phyloP scores from a whole-genome alignment of 768 basidiomycete genomes.

The Amylocystis lapponica region DNA sequence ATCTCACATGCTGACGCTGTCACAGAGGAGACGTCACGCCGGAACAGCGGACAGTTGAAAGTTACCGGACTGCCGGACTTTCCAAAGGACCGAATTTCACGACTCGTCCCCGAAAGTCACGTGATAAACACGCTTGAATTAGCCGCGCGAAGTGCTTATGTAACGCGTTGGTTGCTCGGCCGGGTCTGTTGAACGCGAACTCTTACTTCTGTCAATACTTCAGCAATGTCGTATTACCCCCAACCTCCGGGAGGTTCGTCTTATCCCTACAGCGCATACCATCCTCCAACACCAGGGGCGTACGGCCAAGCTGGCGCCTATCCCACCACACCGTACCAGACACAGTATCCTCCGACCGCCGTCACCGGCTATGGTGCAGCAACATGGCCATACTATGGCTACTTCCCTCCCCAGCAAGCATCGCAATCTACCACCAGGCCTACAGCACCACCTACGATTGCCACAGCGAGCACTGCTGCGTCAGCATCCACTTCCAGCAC shows the following conservation, averaged over 20 bases:
- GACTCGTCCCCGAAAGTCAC: no score
- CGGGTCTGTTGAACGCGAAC: background rate
- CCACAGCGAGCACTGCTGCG: conserved; percentile 25
- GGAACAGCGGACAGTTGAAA: no score
- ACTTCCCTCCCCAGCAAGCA: conserved; percentile 29
- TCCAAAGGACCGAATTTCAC: no score
- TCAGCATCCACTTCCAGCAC: conserved; percentile 22
- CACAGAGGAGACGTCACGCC: no score
- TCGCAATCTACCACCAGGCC: conserved; percentile 12
- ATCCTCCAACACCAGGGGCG: conserved; percentile 16
- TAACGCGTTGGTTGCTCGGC: no score
- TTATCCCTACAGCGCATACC: conserved; percentile 64
- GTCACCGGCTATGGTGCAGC: conserved; percentile 57
- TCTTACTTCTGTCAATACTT: background rate
- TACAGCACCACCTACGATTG: conserved; percentile 16
- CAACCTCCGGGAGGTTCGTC: conserved; percentile 43
- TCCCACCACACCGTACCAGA: conserved; percentile 22
- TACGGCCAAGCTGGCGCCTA: conserved; percentile 17
- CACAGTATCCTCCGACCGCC: conserved; percentile 50
- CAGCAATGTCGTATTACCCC: conserved; percentile 27
- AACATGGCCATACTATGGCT: conserved; percentile 64
- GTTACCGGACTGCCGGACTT: no score
- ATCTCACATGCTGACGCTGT: no score
- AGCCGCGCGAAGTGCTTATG: no score
- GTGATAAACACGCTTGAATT: no score